phyloP scores from a whole-genome alignment of 1,139 yeast genomes.

The Trichomonascaceae sp. region DNA sequence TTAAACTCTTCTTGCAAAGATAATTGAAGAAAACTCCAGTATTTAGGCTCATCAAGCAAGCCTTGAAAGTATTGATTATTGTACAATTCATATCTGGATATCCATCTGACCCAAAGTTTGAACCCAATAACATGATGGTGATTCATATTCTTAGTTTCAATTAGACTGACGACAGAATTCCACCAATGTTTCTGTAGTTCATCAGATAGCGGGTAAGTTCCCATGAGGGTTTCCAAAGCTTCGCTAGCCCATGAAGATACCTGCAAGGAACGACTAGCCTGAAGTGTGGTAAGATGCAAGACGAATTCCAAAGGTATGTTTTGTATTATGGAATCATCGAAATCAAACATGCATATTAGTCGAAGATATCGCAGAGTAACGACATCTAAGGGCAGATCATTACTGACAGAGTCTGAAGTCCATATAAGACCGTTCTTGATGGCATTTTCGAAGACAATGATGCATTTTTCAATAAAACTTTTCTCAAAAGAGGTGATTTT shows the following conservation, averaged over 20 bases:
- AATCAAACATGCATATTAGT: conserved; percentile 1
- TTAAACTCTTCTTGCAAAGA: conserved; percentile 48
- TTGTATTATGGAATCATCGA: not conserved
- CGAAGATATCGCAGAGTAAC: conserved; percentile 2
- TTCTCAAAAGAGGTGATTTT: conserved; percentile 1
- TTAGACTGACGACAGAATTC: not conserved
- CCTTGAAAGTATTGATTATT: conserved; percentile 31
- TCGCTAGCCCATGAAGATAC: conserved; percentile 9
- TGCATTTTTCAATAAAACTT: not conserved
- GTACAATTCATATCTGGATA: conserved; percentile 18
- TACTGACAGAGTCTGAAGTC: not conserved
- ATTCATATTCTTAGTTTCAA: not conserved
- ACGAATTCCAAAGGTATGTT: not conserved
- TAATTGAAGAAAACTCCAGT: conserved; percentile 56
- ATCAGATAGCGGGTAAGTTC: not conserved
- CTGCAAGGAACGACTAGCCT: not conserved
- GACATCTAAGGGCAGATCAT: not conserved
- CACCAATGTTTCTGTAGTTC: conserved; percentile 4
- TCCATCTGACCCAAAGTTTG: conserved; percentile 27
- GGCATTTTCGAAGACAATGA: not conserved
- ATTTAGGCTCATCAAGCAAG: conserved; percentile 36
- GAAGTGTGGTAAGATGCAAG: conserved; percentile 5
- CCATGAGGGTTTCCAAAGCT: conserved; percentile 5
- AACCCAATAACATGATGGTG: conserved; percentile 17
- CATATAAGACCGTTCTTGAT: not conserved